phyloP scores from a whole-genome alignment of 352 stramenopile genomes.

The Globisporangium nodosum region DNA sequence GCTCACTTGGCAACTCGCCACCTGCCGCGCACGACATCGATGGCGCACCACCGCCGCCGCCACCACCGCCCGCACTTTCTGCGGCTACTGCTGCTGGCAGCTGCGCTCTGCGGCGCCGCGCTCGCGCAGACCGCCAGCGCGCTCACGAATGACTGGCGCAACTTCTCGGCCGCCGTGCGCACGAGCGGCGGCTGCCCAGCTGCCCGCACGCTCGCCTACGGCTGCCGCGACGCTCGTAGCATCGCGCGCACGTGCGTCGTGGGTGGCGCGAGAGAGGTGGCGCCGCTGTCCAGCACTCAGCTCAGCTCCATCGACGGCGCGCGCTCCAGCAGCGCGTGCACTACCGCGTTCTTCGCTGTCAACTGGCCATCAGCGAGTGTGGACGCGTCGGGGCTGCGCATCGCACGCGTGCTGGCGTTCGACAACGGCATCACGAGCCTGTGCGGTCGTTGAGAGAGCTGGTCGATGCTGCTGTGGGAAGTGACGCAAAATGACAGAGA shows the following conservation, averaged over 20 bases:
- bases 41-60: background rate
- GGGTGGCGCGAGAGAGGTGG: conserved; percentile 4
- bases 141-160: background rate
- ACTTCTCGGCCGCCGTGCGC: background rate
- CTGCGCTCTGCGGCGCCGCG: background rate
- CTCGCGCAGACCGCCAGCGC: background rate
- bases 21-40: background rate
- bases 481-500: background rate
- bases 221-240: background rate
- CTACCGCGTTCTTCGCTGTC: conserved; percentile 5
- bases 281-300: background rate
- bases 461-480: background rate
- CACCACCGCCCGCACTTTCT: background rate
- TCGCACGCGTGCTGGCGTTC: conserved; percentile 5
- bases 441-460: background rate
- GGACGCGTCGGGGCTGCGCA: conserved; percentile 4
- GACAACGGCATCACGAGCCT: conserved; percentile 1
- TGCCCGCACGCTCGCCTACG: background rate
- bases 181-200: background rate
- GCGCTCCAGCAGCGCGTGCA: background rate
- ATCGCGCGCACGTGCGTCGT: conserved; percentile 4
- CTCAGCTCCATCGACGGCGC: background rate
- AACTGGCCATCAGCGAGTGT: background rate
- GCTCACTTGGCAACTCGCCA: background rate
- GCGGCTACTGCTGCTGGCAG: background rate